Percentiles rank a stretch among this genome's conserved stretches.
Conservation (phyloP, 2,329 filamentous ascomycete species). For the Akanthomyces uredinophilus region DNA sequence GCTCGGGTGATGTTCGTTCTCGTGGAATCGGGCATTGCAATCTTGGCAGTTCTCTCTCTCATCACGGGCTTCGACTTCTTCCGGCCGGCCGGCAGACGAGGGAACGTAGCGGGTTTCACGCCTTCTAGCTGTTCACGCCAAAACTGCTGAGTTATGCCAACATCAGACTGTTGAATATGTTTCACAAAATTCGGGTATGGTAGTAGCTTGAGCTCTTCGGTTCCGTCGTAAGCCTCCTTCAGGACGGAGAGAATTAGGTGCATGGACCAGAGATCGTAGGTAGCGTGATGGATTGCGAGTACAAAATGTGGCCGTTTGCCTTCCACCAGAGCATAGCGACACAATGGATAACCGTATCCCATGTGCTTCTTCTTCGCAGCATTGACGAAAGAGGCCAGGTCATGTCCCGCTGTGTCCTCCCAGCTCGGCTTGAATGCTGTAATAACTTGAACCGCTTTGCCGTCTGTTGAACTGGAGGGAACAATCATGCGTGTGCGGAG, state of each 20-base stretch:
- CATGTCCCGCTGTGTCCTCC: background rate
- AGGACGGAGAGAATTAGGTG: background rate
- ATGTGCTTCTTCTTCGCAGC: background rate
- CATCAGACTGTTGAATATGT: background rate
- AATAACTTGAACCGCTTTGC: conserved; percentile 8
- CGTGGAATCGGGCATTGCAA: background rate
- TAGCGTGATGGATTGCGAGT: background rate
- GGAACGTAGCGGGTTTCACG: background rate
- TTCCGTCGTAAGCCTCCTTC: background rate
- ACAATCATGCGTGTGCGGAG: conserved; percentile 16
- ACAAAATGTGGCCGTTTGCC: background rate
- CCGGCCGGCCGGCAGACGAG: background rate
- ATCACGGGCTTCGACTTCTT: background rate
- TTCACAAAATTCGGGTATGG: background rate
- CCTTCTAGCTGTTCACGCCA: conserved; percentile 1
- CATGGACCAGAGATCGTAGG: conserved; percentile 3
- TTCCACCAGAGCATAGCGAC: background rate
- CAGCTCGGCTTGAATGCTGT: background rate
- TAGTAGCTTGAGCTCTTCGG: background rate
- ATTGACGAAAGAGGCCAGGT: background rate
- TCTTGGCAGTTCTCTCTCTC: background rate
- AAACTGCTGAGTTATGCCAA: background rate
- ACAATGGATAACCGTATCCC: background rate
- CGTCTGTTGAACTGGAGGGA: background rate
- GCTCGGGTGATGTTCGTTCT: background rate